These are phyloP conservation scores for Diplodia intermedia DNA, from an alignment of 2,329 filamentous ascomycete species.

Conservation along the genomic window DNA sequence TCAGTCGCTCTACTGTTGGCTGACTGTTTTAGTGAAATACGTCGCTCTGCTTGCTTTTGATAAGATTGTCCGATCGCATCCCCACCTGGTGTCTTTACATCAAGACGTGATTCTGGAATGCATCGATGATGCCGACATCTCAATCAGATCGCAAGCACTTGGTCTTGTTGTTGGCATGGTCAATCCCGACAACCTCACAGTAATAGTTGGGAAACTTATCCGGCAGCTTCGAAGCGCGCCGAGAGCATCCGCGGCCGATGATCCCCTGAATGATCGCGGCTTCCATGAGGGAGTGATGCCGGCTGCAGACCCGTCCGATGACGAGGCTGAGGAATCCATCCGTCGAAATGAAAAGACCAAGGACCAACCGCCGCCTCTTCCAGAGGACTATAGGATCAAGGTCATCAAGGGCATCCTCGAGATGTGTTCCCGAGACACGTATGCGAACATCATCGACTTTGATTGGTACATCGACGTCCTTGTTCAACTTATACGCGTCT, in stretches of 20 bases:
- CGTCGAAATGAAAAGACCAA: conserved; percentile 59
- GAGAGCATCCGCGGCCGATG: conserved; percentile 57
- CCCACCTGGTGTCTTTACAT: conserved; percentile 86
- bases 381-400: conserved; percentile 83
- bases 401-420: conserved; percentile 83
- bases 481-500: conserved; percentile 79
- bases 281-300: conserved; percentile 53
- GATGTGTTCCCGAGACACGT: conserved; percentile 91
- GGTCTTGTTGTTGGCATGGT: conserved; percentile 96
- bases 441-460: conserved; percentile 85
- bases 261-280: conserved; percentile 56
- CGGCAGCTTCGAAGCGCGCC: conserved; percentile 77
- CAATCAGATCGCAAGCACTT: conserved; percentile 89
- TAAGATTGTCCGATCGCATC: conserved; percentile 88
- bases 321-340: conserved; percentile 62
- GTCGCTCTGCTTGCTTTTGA: conserved; percentile 95
- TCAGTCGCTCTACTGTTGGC: not conserved
- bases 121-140: conserved; percentile 94
- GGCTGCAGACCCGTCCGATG: conserved; percentile 63
- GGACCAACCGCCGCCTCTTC: conserved; percentile 66
- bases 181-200: conserved; percentile 80
- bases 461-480: conserved; percentile 97
- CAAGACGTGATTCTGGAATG: conserved; percentile 97
- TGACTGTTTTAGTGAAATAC: conserved; percentile 76
- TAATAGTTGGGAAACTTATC: conserved; percentile 85